Evolutionary conservation across 2,329 filamentous ascomycete genomes (phyloP).

Genomic region (Fusarium proliferatum): DNA sequence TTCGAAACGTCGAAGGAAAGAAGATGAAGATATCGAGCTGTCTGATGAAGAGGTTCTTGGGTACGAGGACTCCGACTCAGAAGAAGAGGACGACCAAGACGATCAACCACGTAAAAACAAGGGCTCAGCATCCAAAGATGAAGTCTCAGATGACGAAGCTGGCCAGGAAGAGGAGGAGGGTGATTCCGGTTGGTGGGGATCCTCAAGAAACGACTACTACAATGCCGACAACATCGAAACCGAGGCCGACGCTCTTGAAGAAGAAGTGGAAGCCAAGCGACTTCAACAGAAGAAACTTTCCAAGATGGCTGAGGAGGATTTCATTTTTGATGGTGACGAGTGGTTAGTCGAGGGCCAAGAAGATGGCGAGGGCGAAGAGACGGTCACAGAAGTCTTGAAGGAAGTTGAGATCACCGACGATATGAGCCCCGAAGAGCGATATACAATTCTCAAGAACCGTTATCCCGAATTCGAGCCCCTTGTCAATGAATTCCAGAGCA

Average conservation of each 20-base stretch:
- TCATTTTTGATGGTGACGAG: constrained; percentile 89
- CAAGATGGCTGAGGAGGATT: constrained; percentile 91
- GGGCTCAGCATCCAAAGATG: constrained; percentile 47
- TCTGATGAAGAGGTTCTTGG: constrained; percentile 72
- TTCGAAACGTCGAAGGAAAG: constrained; percentile 79
- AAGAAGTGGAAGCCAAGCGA: constrained; percentile 89
- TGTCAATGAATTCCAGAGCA: constrained; percentile 79
- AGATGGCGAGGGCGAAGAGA: constrained; percentile 63
- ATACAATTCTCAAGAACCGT: constrained; percentile 79
- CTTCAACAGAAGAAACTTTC: constrained; percentile 91
- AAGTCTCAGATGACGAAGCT: constrained; percentile 65
- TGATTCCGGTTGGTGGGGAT: constrained; percentile 83
- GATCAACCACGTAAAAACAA: constrained; percentile 48
- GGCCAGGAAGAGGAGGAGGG: constrained; percentile 62
- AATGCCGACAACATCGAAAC: constrained; percentile 80
- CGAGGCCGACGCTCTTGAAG: constrained; percentile 80
- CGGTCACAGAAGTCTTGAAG: constrained; percentile 88
- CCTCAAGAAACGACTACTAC: constrained; percentile 91
- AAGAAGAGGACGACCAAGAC: constrained; percentile 60
- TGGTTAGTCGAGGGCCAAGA: constrained; percentile 74
- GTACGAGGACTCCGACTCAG: constrained; percentile 57
- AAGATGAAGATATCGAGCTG: constrained; percentile 74
- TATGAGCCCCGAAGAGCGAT: constrained; percentile 79
- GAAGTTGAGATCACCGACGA: constrained; percentile 83
- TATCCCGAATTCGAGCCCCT: constrained; percentile 95